phyloP scores from a whole-genome alignment of 2,329 filamentous ascomycete species.

The Colletotrichum theobromicola region DNA sequence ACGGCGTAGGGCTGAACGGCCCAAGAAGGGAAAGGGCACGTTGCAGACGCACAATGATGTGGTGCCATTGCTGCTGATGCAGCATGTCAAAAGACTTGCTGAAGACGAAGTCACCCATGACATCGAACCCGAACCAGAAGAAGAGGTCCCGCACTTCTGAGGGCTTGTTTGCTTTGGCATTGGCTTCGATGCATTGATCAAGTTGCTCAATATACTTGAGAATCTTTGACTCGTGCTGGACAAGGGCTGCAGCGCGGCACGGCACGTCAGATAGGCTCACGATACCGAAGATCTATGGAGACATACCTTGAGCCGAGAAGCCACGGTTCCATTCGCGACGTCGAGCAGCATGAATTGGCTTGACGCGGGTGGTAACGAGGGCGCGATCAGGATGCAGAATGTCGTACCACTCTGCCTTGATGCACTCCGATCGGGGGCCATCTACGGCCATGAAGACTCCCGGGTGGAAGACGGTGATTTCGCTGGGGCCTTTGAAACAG shows the following conservation, averaged over 20 bases:
- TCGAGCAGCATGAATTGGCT: conserved; percentile 25
- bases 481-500: conserved; percentile 21
- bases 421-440: conserved; percentile 27
- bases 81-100: conserved; percentile 40
- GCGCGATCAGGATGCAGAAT: conserved; percentile 25
- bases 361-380: conserved; percentile 25
- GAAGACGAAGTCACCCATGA: conserved; percentile 42
- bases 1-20: conserved; percentile 31
- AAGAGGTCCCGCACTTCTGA: conserved; percentile 25
- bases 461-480: conserved; percentile 29
- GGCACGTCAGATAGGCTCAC: conserved; percentile 5
- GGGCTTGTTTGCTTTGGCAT: conserved; percentile 12
- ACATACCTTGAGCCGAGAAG: conserved; percentile 25
- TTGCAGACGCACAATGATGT: conserved; percentile 29
- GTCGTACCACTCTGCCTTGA: conserved; percentile 32
- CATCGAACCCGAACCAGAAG: conserved; percentile 35
- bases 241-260: conserved; percentile 12
- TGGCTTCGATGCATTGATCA: conserved; percentile 21
- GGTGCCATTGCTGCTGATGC: conserved; percentile 28
- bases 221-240: conserved; percentile 21
- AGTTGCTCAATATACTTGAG: conserved; percentile 24
- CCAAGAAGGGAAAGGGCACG: conserved; percentile 31
- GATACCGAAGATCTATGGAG: neutral
- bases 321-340: conserved; percentile 27
- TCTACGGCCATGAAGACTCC: conserved; percentile 28